Percentiles rank a stretch among this genome's conserved stretches.
Conservation (phyloP, 2,329 filamentous ascomycete genomes). For the Sporothrix euskadiensis region DNA sequence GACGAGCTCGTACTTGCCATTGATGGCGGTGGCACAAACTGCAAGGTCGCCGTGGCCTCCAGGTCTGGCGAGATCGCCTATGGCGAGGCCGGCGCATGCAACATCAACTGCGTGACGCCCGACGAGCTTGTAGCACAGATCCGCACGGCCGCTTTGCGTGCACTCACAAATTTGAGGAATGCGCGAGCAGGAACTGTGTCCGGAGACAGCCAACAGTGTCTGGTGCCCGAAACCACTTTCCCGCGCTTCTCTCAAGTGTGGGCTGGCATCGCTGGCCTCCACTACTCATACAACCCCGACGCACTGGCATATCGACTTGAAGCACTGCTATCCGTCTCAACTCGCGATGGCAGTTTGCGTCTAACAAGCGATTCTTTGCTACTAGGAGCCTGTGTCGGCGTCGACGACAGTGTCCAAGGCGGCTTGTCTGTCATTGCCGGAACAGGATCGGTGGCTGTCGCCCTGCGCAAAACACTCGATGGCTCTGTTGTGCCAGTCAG, state of each 20-base stretch:
- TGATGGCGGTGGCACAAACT: slow-evolving; percentile 27
- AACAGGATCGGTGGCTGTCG: slow-evolving; percentile 18
- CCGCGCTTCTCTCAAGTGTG: slow-evolving; percentile 22
- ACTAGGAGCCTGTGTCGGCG: slow-evolving; percentile 19
- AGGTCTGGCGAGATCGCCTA: slow-evolving; percentile 10
- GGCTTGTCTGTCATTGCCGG: slow-evolving; percentile 21
- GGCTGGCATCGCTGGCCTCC: slow-evolving; percentile 27
- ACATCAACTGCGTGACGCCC: slow-evolving; percentile 22
- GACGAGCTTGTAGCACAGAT: slow-evolving; percentile 25
- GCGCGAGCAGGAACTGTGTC: neutral
- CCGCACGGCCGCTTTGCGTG: slow-evolving; percentile 10
- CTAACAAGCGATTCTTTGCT: slow-evolving; percentile 26
- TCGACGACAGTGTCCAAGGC: slow-evolving; percentile 20
- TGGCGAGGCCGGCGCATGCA: slow-evolving; percentile 26
- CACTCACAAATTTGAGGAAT: slow-evolving; percentile 9
- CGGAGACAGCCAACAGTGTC: neutral
- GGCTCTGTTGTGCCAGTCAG: neutral
- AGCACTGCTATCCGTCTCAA: slow-evolving; percentile 16
- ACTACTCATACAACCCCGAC: slow-evolving; percentile 22
- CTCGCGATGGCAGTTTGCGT: slow-evolving; percentile 17
- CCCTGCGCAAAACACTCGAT: slow-evolving; percentile 6
- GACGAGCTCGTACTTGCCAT: slow-evolving; percentile 26
- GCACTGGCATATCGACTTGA: slow-evolving; percentile 25
- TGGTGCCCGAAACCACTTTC: neutral
- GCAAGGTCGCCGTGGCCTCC: slow-evolving; percentile 24